Evolutionary conservation across 139 green algal genomes (phyloP).

Genomic region (Tetraselmis striata): DNA sequence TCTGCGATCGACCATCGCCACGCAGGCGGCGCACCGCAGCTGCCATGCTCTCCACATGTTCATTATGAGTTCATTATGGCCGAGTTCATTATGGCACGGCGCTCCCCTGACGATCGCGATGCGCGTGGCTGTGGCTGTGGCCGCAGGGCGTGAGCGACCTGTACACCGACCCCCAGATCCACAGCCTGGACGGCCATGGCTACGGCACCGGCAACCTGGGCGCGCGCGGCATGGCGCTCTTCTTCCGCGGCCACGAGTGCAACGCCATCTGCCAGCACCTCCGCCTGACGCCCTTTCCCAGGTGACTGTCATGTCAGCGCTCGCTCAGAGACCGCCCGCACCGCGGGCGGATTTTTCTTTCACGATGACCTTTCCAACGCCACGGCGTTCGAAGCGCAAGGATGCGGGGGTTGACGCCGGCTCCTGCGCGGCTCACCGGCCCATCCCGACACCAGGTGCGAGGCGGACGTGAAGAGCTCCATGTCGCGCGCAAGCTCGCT

Average conservation of each 20-base stretch:
- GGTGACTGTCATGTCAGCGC: no score
- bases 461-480: neutral
- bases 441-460: neutral
- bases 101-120: no score
- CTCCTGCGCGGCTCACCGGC: no score
- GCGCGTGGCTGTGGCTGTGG: no score
- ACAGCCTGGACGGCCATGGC: constrained; percentile 29
- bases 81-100: no score
- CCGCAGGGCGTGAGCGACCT: constrained; percentile 38
- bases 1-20: no score
- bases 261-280: constrained; percentile 37
- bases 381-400: no score
- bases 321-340: no score
- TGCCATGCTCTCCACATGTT: neutral
- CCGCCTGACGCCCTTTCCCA: constrained; percentile 29
- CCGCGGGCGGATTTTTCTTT: no score
- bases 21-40: no score
- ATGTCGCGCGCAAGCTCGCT: neutral
- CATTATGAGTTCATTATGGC: neutral
- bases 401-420: no score
- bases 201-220: constrained; percentile 33
- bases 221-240: constrained; percentile 35
- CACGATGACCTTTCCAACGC: no score
- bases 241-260: constrained; percentile 49
- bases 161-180: constrained; percentile 43